A percentile compares a stretch with the other conserved stretches of the same genome.
phyloP scores from a whole-genome alignment of 148 eudicot species.

The Heliosperma pusillum region DNA sequence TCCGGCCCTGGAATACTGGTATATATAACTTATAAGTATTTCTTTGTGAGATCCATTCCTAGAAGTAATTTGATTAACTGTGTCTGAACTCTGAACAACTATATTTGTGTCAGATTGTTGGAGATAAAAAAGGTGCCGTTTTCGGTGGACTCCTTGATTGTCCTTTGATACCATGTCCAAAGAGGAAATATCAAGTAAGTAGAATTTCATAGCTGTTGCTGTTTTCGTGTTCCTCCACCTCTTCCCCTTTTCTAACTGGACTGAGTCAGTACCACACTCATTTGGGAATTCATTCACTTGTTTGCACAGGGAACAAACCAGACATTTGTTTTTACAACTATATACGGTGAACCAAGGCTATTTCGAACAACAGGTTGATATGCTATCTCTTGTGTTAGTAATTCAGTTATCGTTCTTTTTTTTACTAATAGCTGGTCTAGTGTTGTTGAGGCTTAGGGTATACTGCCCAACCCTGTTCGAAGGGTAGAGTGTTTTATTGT shows the following conservation, averaged over 20 bases:
- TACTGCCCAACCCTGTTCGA: neutral
- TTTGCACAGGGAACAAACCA: constrained; percentile 81
- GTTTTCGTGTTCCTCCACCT: neutral
- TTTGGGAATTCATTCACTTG: constrained; percentile 12
- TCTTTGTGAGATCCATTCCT: neutral
- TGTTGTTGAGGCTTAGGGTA: neutral
- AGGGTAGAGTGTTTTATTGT: neutral
- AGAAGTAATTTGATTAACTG: constrained; percentile 1
- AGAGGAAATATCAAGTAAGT: constrained; percentile 91
- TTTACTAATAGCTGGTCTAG: neutral
- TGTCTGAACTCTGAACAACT: constrained; percentile 2
- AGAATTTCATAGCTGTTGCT: neutral
- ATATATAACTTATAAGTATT: constrained; percentile 17
- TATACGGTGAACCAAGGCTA: constrained; percentile 83
- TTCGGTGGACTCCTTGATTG: constrained; percentile 91
- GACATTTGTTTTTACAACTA: constrained; percentile 81
- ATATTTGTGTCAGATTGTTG: constrained; percentile 53
- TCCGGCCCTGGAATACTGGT: constrained; percentile 90
- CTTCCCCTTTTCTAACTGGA: neutral
- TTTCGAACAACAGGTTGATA: constrained; percentile 87
- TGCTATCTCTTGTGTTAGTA: constrained; percentile 6
- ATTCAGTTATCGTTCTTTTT: neutral
- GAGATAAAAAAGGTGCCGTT: constrained; percentile 86
- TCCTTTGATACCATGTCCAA: constrained; percentile 76
- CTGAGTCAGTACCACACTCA: constrained; percentile 7